Conservation (phyloP, 1,139 yeast genomes). For the Pichia sp. region DNA sequence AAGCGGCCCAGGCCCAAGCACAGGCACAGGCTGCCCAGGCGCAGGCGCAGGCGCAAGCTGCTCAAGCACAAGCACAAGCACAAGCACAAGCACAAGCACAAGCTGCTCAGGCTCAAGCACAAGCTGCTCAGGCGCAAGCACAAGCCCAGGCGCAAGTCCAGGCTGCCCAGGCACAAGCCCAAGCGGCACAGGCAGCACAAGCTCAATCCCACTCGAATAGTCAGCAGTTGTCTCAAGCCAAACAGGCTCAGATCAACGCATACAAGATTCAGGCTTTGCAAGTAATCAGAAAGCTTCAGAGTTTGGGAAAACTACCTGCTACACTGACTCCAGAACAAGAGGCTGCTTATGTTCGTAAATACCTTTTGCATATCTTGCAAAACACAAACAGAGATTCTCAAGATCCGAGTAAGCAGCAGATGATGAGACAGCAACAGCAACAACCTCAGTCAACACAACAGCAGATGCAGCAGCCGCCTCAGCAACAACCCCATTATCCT, state of each 20-base stretch:
- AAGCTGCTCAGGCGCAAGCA: constrained; percentile 21
- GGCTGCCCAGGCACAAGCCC: constrained; percentile 23
- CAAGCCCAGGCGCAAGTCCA: constrained; percentile 18
- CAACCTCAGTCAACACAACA: constrained; percentile 23
- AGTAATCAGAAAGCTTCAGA: constrained; percentile 35
- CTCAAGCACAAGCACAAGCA: constrained; percentile 19
- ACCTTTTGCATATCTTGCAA: constrained; percentile 28
- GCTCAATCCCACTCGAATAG: constrained; percentile 7
- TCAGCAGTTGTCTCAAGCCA: constrained; percentile 16
- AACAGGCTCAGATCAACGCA: constrained; percentile 30
- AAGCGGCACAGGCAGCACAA: constrained; percentile 16
- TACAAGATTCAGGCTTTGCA: constrained; percentile 36
- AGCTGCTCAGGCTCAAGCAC: constrained; percentile 23
- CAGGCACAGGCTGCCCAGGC: constrained; percentile 14
- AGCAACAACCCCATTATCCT: constrained; percentile 12
- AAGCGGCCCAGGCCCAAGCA: constrained; percentile 22
- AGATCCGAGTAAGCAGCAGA: constrained; percentile 18
- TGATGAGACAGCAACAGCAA: constrained; percentile 21
- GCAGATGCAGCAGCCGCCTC: constrained; percentile 13
- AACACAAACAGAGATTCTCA: constrained; percentile 14
- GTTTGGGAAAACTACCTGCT: constrained; percentile 33
- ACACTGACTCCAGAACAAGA: constrained; percentile 36
- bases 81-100: constrained; percentile 16
- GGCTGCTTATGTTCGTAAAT: constrained; percentile 39
- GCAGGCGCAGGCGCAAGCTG: constrained; percentile 17